phyloP scores from a whole-genome alignment of 352 stramenopile genomes.

The Phytophthora macrochlamydospora region DNA sequence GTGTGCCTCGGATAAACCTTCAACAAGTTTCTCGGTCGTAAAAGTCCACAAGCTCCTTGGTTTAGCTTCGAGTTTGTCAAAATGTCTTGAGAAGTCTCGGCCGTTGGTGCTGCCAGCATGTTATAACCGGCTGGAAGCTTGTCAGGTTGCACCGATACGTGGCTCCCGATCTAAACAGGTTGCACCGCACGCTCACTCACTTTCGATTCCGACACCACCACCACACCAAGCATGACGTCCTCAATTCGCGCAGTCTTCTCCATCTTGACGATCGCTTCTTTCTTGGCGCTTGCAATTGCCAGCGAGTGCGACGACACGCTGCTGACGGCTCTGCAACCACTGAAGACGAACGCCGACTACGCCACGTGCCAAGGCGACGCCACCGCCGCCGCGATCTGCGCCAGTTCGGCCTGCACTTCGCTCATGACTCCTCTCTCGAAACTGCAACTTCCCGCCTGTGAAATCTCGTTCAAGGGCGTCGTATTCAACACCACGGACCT shows the following conservation, averaged over 20 bases:
- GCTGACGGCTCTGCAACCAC: constrained; percentile 3
- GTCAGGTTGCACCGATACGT: background rate
- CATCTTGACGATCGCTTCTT: background rate
- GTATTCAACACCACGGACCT: constrained; percentile 13
- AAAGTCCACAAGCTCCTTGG: no score
- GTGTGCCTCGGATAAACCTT: no score
- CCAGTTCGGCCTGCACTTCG: constrained; percentile 15
- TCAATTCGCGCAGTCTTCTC: background rate
- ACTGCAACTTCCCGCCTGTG: constrained; percentile 13
- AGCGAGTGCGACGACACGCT: constrained; percentile 1
- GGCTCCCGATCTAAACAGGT: no score
- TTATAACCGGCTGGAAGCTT: background rate
- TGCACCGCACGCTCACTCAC: background rate
- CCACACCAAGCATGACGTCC: background rate
- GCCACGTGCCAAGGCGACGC: constrained; percentile 17
- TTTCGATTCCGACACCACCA: background rate
- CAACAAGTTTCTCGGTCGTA: no score
- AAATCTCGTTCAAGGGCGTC: constrained; percentile 19
- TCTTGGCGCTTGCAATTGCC: background rate
- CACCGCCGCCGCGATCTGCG: constrained; percentile 18
- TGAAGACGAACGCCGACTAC: constrained; percentile 17
- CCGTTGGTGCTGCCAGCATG: background rate
- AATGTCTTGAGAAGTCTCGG: no score
- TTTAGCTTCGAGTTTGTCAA: no score
- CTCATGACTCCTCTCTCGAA: constrained; percentile 9